Base-by-base conservation (phyloP, 495 filamentous ascomycete species). In the Penicillium lagena region DNA sequence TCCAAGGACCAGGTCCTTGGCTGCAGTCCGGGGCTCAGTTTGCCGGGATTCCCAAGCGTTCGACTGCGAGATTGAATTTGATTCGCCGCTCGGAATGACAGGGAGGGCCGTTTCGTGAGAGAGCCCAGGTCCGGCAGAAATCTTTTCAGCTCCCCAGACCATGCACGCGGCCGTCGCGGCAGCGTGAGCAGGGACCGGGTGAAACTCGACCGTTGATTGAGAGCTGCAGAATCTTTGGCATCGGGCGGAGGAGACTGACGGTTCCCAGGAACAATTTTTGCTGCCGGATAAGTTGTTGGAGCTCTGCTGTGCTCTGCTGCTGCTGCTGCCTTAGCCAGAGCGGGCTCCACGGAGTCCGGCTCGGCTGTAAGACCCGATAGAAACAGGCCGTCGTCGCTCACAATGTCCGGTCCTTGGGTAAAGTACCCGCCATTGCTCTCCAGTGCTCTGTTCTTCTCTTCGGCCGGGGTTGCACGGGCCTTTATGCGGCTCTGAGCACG, bases 381-480 rank as follows among this genome's bases (percentile, higher is more conserved):
- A 46, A 63, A 69, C 7, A 67, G 43, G n/a, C 61, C 64, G 37
- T 63, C 51, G 11, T 58, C 52, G 37, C 46, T 52, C 33, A 48
- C 35, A 12, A 45, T 45, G 39, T 58, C 48, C 9, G 60, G 62
- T 39, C 56, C 62, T 29, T 48, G 55, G 4, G 74, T 73, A 44
- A 87, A 83, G 36, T 76, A 80, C 0, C 62, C 77, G 11, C 76
- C 70, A 14, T 73, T 43, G 13, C 66, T 55, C 39, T 86, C 80
- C 68, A 95, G 67, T 0, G 79, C 79, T 1, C 81, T 79, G 29
- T 67, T 79, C 67, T 87, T 91, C 58, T 94, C 89, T 32, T 81
- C 79, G 9, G 83, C 80, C 2, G 88, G 82, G 1, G 85, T 91
- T 36, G 71, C 73, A 11, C 85, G 77, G 13, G 82, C 79, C 29